Evolutionary conservation across 805 yeast species (phyloP), one percentile per base, ranked within the genome.

Genomic region (Lachancea cidri): DNA sequence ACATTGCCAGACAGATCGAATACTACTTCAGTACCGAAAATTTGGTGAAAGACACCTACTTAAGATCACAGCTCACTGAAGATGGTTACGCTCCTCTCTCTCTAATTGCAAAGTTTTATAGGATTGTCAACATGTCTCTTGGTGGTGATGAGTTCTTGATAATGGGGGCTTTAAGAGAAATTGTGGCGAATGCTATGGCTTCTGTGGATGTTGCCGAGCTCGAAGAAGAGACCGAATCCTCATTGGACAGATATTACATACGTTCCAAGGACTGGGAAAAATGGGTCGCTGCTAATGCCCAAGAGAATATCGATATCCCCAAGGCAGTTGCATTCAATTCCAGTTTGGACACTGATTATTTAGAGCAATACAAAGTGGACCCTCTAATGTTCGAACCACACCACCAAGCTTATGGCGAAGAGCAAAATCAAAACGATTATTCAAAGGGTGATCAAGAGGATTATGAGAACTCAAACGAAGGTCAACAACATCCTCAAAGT

Each of bases 1-100:
- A 55, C 41, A 54, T 60, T 39, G 66, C 65, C 11, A 56, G 57
- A 45, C 98, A 89, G 70, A 70, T 91, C 39, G 93, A 86, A 59
- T 93, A 93, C 70, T 93, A 93, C 65, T 85, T 93, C 67, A 82
- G 94, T 22, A 71, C 81, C 38, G 95, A 87, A 54, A 93, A 93
- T 65, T 72, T 93, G 65, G 71, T 83, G 53, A 85, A 87, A 66
- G 98, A 93, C 66, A 68, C 81, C 38, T 91, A 67, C 60, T 72
- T 93, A 65, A 79, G 96, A 64, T 75, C 78, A 49, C 85, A 84
- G 55, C 85, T 91, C 31, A 54, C 58, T 8, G 49, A 49, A 14
- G 61, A 61, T 11, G 66, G 66, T 20, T 61, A 48, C 33, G 63
- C 53, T 20, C 58, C 66, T 30, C 45, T 60, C 15, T 37, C 58